These are phyloP conservation scores for Fusarium sublunatum DNA, from an alignment of 2,329 filamentous ascomycete species.

Conservation along the genomic window DNA sequence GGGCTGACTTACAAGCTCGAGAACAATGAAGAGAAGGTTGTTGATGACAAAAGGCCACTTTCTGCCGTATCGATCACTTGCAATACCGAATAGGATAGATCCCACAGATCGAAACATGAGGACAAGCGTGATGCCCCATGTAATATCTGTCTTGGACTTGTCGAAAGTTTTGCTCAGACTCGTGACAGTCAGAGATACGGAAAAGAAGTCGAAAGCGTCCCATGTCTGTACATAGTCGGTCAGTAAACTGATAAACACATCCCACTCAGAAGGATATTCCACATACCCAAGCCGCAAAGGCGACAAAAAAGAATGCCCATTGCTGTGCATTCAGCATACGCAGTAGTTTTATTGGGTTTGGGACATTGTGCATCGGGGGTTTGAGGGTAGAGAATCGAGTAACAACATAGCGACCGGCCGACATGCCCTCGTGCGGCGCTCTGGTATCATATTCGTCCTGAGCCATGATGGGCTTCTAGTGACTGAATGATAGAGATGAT, in stretches of 20 bases:
- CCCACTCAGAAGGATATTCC: no score
- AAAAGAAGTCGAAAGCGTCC: conserved; percentile 76
- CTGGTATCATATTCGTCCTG: conserved; percentile 49
- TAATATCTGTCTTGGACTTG: conserved; percentile 67
- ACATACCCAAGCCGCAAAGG: conserved; percentile 67
- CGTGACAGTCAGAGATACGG: conserved; percentile 68
- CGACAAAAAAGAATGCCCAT: conserved; percentile 67
- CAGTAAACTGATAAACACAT: neutral
- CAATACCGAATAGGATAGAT: conserved; percentile 65
- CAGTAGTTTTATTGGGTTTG: conserved; percentile 64
- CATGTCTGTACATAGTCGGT: conserved; percentile 57
- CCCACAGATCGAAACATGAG: conserved; percentile 70
- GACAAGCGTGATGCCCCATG: conserved; percentile 72
- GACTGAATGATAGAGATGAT: neutral
- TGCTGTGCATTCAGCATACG: conserved; percentile 61
- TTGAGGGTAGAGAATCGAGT: conserved; percentile 67
- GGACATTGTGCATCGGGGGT: conserved; percentile 65
- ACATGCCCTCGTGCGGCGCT: conserved; percentile 63
- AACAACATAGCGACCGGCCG: conserved; percentile 57
- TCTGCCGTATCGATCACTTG: conserved; percentile 66
- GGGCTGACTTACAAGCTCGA: conserved; percentile 70
- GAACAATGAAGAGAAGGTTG: conserved; percentile 76
- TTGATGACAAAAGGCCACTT: conserved; percentile 82
- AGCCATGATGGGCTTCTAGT: conserved; percentile 29
- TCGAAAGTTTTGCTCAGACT: conserved; percentile 65